Evolutionary conservation across 495 filamentous ascomycete genomes (phyloP).

Genomic region (Evansstolkia leycettana): DNA sequence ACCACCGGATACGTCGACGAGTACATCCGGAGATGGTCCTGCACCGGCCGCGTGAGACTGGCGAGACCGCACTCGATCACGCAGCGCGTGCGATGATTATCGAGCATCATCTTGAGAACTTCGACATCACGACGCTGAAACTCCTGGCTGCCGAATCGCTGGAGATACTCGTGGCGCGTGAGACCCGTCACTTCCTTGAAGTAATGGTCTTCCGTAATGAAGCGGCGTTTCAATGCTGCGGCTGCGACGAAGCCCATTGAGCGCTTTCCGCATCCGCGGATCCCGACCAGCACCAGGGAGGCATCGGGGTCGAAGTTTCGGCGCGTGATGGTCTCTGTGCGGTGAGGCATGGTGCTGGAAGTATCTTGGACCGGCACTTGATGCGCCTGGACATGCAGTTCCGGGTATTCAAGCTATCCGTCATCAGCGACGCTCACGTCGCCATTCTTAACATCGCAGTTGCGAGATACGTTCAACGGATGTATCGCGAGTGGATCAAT

Average conservation of each 20-base stretch:
- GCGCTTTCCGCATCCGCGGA: conserved; percentile 66
- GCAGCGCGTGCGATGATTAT: conserved; percentile 47
- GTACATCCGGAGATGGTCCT: conserved; percentile 45
- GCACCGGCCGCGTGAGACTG: conserved; percentile 43
- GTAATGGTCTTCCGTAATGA: conserved; percentile 65
- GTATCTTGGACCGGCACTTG: too few species aligned
- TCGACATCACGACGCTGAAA: conserved; percentile 55
- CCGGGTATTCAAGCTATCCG: too few species aligned
- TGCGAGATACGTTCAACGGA: too few species aligned
- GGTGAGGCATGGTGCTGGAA: conserved; percentile 11
- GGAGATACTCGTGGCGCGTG: conserved; percentile 50
- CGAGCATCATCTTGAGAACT: conserved; percentile 54
- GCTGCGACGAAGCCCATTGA: conserved; percentile 71
- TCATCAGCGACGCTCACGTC: too few species aligned
- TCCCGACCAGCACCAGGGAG: conserved; percentile 66
- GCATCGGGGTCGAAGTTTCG: conserved; percentile 47
- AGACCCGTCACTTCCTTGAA: conserved; percentile 60
- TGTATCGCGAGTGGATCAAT: too few species aligned
- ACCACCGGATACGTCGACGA: conserved; percentile 59
- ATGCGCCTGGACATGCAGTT: too few species aligned
- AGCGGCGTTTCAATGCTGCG: conserved; percentile 56
- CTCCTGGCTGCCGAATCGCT: conserved; percentile 47
- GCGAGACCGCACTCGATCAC: conserved; percentile 62
- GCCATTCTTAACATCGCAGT: too few species aligned
- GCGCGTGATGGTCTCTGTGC: conserved; percentile 38